Evolutionary conservation across 2,329 filamentous ascomycete genomes (phyloP).

Genomic region (Bipolaris sorokiniana): DNA sequence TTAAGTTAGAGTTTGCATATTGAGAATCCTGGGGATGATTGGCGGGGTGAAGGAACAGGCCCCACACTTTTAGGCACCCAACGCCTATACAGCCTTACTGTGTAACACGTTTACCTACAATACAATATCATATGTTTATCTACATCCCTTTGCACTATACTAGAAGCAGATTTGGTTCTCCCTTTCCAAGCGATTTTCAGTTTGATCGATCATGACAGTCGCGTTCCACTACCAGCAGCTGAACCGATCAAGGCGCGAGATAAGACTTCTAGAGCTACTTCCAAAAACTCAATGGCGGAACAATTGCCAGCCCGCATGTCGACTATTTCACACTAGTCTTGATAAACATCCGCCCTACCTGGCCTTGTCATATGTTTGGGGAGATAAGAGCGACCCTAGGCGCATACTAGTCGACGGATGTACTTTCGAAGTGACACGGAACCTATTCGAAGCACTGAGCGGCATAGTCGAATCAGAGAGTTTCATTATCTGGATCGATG

Average conservation of each 20-base stretch:
- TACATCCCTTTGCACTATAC: background rate
- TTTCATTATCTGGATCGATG: constrained; percentile 2
- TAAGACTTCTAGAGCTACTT: background rate
- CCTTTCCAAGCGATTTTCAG: background rate
- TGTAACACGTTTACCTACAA: background rate
- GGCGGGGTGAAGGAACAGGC: no score
- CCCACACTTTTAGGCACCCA: background rate
- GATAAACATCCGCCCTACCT: background rate
- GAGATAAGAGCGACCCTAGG: background rate
- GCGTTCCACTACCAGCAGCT: background rate
- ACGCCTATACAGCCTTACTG: background rate
- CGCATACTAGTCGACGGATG: background rate
- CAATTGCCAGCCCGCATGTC: background rate
- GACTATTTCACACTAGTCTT: background rate
- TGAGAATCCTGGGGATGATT: no score
- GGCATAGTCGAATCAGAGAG: background rate
- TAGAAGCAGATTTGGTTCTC: background rate
- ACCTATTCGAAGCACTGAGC: background rate
- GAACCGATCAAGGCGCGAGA: background rate
- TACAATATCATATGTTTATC: background rate
- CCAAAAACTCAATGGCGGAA: background rate
- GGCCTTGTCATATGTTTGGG: constrained; percentile 2
- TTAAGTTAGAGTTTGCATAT: no score
- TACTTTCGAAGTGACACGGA: background rate
- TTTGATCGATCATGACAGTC: background rate